A percentile compares a stretch with the other conserved stretches of the same genome.
These are phyloP conservation scores for Monilinia laxa DNA, from an alignment of 2,329 filamentous ascomycete species.

Conservation along the genomic window DNA sequence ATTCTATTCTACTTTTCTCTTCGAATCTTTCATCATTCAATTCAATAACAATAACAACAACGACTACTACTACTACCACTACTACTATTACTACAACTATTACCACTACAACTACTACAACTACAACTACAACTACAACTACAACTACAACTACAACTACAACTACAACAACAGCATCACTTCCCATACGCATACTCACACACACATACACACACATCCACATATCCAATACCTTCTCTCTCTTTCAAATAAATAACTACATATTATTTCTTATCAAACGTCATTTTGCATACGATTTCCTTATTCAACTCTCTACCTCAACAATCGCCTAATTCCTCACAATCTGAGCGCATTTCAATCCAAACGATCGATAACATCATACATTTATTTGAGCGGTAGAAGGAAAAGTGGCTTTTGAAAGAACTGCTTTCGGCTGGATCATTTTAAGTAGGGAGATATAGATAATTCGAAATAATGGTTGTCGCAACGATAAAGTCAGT, in stretches of 20 bases:
- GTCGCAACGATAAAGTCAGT: constrained; percentile 64
- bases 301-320: neutral
- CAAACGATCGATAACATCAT: neutral
- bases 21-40: too few relatives aligned
- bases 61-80: too few relatives aligned
- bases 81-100: too few relatives aligned
- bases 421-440: neutral
- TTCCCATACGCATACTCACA: neutral
- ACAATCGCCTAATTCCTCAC: neutral
- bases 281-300: constrained; percentile 17
- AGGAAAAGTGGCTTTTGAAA: neutral
- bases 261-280: neutral
- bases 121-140: too few relatives aligned
- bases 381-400: neutral
- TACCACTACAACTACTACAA: too few relatives aligned
- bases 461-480: constrained; percentile 43
- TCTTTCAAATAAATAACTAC: neutral
- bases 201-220: neutral
- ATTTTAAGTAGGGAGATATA: neutral
- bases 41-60: too few relatives aligned
- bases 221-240: neutral
- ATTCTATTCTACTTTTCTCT: too few relatives aligned
- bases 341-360: constrained; percentile 6
- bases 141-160: too few relatives aligned
- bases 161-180: too few relatives aligned